Percentiles rank a stretch among this genome's conserved stretches.
These are phyloP conservation scores for Cutaneotrichosporon curvatum DNA, from an alignment of 1,284 basidiomycete genomes.

Conservation along the genomic window DNA sequence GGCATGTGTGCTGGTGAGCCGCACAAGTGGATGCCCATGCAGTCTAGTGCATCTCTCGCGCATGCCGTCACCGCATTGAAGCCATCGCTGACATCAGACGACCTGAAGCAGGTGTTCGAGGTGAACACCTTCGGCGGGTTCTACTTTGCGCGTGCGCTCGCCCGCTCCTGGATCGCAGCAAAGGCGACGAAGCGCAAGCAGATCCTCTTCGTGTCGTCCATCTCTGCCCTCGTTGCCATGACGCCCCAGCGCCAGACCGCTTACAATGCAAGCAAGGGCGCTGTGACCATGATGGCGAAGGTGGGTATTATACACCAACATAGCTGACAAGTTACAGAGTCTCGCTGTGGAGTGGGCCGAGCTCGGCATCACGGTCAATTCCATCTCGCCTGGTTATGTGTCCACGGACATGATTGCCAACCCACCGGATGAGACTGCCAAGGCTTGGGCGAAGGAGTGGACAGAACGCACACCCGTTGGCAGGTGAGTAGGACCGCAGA, in stretches of 20 bases:
- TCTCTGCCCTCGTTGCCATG: slow-evolving; percentile 43
- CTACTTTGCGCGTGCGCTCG: slow-evolving; percentile 39
- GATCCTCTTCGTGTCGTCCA: slow-evolving; percentile 44
- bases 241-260: slow-evolving; percentile 41
- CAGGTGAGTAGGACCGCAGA: slow-evolving; percentile 1
- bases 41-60: too few species aligned
- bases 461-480: slow-evolving; percentile 35
- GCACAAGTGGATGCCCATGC: too few species aligned
- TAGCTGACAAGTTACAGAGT: slow-evolving; percentile 11
- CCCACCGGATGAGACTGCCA: slow-evolving; percentile 21
- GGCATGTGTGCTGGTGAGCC: too few species aligned
- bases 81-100: slow-evolving; percentile 9
- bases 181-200: slow-evolving; percentile 22
- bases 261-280: slow-evolving; percentile 45
- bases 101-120: slow-evolving; percentile 32
- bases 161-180: slow-evolving; percentile 26
- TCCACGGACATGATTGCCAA: slow-evolving; percentile 45
- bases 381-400: slow-evolving; percentile 45
- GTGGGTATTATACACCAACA: not conserved
- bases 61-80: too few species aligned
- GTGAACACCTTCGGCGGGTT: slow-evolving; percentile 41
- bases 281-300: slow-evolving; percentile 40
- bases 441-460: slow-evolving; percentile 34
- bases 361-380: slow-evolving; percentile 41
- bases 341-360: slow-evolving; percentile 45